Conservation (phyloP, 805 yeast genomes). For the Metschnikowia bowlesiae region DNA sequence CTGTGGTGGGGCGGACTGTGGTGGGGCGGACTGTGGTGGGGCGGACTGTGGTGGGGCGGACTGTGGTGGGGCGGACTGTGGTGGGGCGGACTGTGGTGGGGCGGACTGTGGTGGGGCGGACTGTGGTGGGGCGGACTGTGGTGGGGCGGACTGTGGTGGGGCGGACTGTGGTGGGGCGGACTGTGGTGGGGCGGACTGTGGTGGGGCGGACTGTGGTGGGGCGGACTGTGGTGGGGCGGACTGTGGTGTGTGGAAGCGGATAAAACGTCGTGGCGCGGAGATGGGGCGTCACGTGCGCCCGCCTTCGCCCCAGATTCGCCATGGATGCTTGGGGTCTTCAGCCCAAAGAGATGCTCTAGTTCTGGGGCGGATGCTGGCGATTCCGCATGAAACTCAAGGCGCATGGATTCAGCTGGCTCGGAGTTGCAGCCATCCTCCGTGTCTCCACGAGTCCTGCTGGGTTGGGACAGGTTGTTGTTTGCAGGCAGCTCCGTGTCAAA, state of each 20-base stretch:
- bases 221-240: neutral
- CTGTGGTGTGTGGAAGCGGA: neutral
- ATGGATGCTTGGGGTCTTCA: neutral
- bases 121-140: neutral
- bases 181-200: neutral
- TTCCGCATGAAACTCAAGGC: too few species aligned
- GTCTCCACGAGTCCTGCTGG: neutral
- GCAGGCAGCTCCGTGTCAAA: neutral
- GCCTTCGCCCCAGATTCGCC: neutral
- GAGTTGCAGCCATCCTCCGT: neutral
- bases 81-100: neutral
- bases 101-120: neutral
- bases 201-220: neutral
- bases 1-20: neutral
- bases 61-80: neutral
- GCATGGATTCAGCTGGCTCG: too few species aligned
- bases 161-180: neutral
- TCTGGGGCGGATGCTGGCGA: too few species aligned
- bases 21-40: neutral
- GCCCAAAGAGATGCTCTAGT: too few species aligned
- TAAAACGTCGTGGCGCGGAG: neutral
- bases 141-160: neutral
- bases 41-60: neutral
- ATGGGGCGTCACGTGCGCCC: neutral
- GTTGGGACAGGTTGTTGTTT: neutral